phyloP scores from a whole-genome alignment of 2,329 filamentous ascomycete genomes.

The Fusarium sp. region DNA sequence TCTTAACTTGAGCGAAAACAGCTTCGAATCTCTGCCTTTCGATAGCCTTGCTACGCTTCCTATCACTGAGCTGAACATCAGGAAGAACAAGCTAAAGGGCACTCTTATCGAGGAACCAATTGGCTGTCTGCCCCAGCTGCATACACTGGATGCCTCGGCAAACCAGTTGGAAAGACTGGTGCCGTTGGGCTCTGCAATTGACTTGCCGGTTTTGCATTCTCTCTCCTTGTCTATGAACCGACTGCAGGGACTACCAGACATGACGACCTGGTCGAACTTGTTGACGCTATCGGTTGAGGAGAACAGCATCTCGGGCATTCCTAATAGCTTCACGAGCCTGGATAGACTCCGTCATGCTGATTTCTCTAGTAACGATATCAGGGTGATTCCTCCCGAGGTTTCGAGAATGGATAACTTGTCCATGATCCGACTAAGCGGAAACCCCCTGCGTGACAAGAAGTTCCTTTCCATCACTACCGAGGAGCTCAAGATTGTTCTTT shows the following conservation, averaged over 20 bases:
- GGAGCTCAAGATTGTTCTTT: constrained; percentile 82
- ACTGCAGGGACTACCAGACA: constrained; percentile 77
- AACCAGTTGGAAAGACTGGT: constrained; percentile 76
- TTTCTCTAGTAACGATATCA: constrained; percentile 87
- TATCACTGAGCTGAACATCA: constrained; percentile 78
- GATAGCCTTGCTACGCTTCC: constrained; percentile 75
- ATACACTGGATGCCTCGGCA: constrained; percentile 80
- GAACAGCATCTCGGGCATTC: constrained; percentile 83
- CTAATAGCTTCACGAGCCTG: constrained; percentile 78
- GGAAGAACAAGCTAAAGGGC: constrained; percentile 83
- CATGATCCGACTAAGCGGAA: constrained; percentile 84
- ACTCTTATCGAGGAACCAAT: constrained; percentile 76
- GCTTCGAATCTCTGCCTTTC: constrained; percentile 78
- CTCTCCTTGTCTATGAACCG: constrained; percentile 86
- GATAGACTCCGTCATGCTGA: constrained; percentile 80
- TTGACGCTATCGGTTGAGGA: constrained; percentile 82
- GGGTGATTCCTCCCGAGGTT: constrained; percentile 79
- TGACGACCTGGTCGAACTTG: constrained; percentile 80
- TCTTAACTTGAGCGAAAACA: constrained; percentile 85
- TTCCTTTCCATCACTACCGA: constrained; percentile 84
- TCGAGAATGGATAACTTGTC: constrained; percentile 83
- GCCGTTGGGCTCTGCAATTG: constrained; percentile 61
- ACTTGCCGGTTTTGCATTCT: constrained; percentile 78
- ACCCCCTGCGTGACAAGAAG: constrained; percentile 90
- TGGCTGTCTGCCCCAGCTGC: constrained; percentile 72